Evolutionary conservation across 1,284 basidiomycete genomes (phyloP), one percentile per base, ranked within the genome.

Genomic region (Tilletia indica): DNA sequence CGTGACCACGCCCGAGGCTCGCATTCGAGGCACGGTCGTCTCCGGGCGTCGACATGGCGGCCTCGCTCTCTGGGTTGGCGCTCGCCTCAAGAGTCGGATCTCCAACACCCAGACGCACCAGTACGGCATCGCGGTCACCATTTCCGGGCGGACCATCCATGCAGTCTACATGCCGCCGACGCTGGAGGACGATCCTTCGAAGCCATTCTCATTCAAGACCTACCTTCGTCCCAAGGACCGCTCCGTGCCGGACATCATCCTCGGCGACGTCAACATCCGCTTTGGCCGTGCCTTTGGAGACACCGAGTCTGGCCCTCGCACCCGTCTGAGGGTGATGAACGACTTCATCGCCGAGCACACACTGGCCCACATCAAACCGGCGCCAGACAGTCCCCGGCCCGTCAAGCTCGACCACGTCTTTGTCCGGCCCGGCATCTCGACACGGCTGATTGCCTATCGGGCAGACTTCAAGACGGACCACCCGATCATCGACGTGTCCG

Each of bases 241-340:
- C 4, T 5, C 42, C 42, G 51, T 54, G 19, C 51, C 51, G 51
- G 51, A 54, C 25, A n/a, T 54, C 19, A 54, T 54, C 25, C 51
- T 54, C 51, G 51, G 51, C n/a, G 51, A 54, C 51, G 25, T 54
- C 51, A 54, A 54, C 25, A 31, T 54, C 51, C 51, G 51, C 5
- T 54, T 6, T 19, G 51, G 51, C 51, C 19, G 19, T 31, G 4
- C 19, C 25, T 54, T 54, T 31, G 51, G 51, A 4, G 51, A 54
- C 25, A 6, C 51, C 4, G 4, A 4, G 5, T 54, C 51, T 4
- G 51, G 51, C 5, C 51, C 51, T 6, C 51, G 6, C 6, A 19
- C 6, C 51, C 51, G 51, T 6, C 51, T 19, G 5, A 6, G n/a
- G 4, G 16, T 19, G 5, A 31, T 54, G 19, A 31, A 54, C 19